A percentile compares a stretch with the other conserved stretches of the same genome.
Conservation (phyloP, 805 yeast species). For the Pichia heedii region DNA sequence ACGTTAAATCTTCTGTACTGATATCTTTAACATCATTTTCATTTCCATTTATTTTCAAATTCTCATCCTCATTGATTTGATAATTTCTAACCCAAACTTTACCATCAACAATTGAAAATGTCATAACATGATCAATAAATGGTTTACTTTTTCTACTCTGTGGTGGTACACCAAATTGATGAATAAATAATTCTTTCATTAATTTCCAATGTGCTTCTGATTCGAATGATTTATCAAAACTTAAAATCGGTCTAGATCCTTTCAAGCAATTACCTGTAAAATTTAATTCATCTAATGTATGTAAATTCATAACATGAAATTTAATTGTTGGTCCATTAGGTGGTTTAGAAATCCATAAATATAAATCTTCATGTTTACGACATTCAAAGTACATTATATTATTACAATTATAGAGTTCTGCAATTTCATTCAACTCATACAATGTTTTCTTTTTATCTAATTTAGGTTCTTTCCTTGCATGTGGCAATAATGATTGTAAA, state of each 20-base stretch:
- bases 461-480: slow-evolving; percentile 93
- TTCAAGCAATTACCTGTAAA: slow-evolving; percentile 94
- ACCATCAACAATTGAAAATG: slow-evolving; percentile 85
- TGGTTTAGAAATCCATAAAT: slow-evolving; percentile 90
- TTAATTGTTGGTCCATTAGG: slow-evolving; percentile 97
- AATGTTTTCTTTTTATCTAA: slow-evolving; percentile 87
- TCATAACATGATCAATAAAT: slow-evolving; percentile 89
- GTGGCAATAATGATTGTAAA: slow-evolving; percentile 73
- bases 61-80: slow-evolving; percentile 67
- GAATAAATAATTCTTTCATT: slow-evolving; percentile 75
- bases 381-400: slow-evolving; percentile 91
- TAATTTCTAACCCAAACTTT: slow-evolving; percentile 94
- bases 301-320: slow-evolving; percentile 89
- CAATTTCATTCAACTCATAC: slow-evolving; percentile 85
- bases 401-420: slow-evolving; percentile 95
- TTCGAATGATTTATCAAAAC: slow-evolving; percentile 78
- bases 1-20: slow-evolving; percentile 49
- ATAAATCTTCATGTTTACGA: slow-evolving; percentile 91
- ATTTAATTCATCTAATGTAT: slow-evolving; percentile 90
- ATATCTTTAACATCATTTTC: slow-evolving; percentile 9
- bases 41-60: slow-evolving; percentile 27
- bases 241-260: slow-evolving; percentile 89
- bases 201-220: slow-evolving; percentile 58
- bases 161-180: slow-evolving; percentile 93
- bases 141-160: slow-evolving; percentile 88